These are phyloP conservation scores for Postia placenta DNA, from an alignment of 768 basidiomycete species.

Conservation along the genomic window DNA sequence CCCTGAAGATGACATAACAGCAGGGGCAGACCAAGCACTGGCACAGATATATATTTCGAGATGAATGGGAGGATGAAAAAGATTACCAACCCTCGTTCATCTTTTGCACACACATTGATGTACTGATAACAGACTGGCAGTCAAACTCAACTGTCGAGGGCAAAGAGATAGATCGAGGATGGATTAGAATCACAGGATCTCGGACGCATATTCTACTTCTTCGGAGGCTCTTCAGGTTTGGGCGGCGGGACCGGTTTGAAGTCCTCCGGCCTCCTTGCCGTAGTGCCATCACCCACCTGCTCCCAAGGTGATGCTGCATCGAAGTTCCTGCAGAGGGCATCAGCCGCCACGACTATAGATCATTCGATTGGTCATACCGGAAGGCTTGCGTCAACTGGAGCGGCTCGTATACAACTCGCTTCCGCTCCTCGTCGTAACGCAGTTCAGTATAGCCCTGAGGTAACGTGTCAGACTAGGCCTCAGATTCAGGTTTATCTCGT, in stretches of 20 bases:
- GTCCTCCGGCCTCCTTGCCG: slow-evolving; percentile 54
- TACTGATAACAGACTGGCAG: too few relatives aligned
- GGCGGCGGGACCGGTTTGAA: slow-evolving; percentile 74
- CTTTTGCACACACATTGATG: too few relatives aligned
- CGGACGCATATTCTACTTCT: slow-evolving; percentile 72
- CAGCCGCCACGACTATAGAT: background rate
- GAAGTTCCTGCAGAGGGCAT: slow-evolving; percentile 64
- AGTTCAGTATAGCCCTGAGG: slow-evolving; percentile 94
- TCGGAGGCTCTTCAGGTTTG: slow-evolving; percentile 64
- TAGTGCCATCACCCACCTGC: slow-evolving; percentile 70
- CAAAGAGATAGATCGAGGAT: too few relatives aligned
- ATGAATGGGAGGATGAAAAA: too few relatives aligned
- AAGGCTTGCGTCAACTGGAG: slow-evolving; percentile 97
- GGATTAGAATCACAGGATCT: too few relatives aligned
- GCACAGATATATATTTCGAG: too few relatives aligned
- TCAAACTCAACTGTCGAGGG: too few relatives aligned
- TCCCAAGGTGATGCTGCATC: slow-evolving; percentile 94
- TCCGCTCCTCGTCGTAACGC: slow-evolving; percentile 95
- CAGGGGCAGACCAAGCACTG: too few relatives aligned
- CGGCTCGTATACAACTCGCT: slow-evolving; percentile 96
- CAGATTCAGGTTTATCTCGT: background rate
- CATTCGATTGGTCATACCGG: slow-evolving; percentile 71
- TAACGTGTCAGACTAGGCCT: background rate
- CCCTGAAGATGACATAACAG: too few relatives aligned
- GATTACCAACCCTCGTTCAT: too few relatives aligned